These are phyloP conservation scores for Aureobasidium sp. DNA, from an alignment of 2,329 filamentous ascomycete species.

Conservation along the genomic window DNA sequence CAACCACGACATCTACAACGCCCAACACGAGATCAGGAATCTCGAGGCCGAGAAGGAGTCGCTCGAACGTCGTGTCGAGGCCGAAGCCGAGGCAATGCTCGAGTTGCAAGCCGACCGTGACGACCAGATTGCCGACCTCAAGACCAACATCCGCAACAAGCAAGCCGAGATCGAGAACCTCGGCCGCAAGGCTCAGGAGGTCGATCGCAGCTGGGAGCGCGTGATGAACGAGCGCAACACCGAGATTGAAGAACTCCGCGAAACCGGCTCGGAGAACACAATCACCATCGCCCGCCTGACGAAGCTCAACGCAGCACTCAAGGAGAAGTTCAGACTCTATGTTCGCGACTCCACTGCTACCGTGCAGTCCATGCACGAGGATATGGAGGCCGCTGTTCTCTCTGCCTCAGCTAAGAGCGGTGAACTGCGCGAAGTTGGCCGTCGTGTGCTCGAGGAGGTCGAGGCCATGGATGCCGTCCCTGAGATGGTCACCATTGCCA, in stretches of 20 bases:
- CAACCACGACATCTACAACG: constrained; percentile 17
- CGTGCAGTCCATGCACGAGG: constrained; percentile 20
- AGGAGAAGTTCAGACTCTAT: constrained; percentile 27
- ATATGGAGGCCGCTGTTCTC: constrained; percentile 13
- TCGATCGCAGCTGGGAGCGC: constrained; percentile 37
- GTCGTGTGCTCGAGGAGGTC: constrained; percentile 16
- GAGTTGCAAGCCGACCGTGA: constrained; percentile 28
- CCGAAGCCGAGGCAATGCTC: constrained; percentile 31
- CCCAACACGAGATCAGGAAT: constrained; percentile 19
- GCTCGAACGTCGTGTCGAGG: constrained; percentile 30
- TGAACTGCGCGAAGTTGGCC: constrained; percentile 4
- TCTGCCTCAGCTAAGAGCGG: neutral
- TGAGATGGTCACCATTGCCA: constrained; percentile 1
- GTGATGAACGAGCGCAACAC: constrained; percentile 32
- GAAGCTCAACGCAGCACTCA: constrained; percentile 24
- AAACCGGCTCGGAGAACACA: constrained; percentile 22
- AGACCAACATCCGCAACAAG: constrained; percentile 27
- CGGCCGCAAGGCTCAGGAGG: constrained; percentile 27
- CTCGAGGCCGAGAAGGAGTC: constrained; percentile 26
- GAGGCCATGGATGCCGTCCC: constrained; percentile 23
- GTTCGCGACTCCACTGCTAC: constrained; percentile 29
- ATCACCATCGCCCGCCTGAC: constrained; percentile 23
- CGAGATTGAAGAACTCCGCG: constrained; percentile 32
- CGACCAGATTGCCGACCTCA: constrained; percentile 28
- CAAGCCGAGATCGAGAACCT: constrained; percentile 29